phyloP scores from a whole-genome alignment of 176 grass and related monocot genomes.

The Paspalum notatum region DNA sequence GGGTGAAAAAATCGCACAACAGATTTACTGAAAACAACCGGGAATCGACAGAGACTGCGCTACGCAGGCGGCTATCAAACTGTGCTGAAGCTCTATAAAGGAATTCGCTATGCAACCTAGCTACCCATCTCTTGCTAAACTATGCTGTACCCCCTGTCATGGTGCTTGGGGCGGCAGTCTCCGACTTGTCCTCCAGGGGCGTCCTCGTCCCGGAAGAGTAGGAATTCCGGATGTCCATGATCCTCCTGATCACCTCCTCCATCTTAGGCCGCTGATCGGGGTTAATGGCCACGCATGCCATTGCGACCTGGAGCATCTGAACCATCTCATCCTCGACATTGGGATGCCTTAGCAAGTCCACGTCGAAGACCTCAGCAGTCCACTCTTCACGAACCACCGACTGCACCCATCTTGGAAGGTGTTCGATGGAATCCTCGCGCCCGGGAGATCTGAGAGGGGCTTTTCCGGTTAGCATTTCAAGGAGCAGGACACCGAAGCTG shows the following conservation, averaged over 20 bases:
- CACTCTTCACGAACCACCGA: constrained; percentile 95
- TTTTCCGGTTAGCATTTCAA: constrained; percentile 92
- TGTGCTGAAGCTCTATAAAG: constrained; percentile 60
- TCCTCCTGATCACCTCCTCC: constrained; percentile 85
- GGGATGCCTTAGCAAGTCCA: constrained; percentile 67
- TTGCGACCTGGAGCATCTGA: constrained; percentile 90
- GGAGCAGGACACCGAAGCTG: constrained; percentile 87
- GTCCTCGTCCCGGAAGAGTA: constrained; percentile 56
- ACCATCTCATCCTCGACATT: constrained; percentile 97
- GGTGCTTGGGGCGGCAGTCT: constrained; percentile 33
- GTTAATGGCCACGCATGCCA: constrained; percentile 62
- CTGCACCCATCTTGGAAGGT: constrained; percentile 90
- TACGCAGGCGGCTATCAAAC: constrained; percentile 48
- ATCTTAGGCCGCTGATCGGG: constrained; percentile 82
- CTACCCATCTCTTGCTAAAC: constrained; percentile 46
- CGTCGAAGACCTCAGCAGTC: constrained; percentile 92
- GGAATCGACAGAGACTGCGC: constrained; percentile 30
- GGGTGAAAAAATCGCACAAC: not conserved
- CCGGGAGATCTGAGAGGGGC: constrained; percentile 78
- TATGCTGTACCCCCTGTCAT: constrained; percentile 29
- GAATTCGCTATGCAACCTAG: constrained; percentile 51
- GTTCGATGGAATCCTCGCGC: constrained; percentile 53
- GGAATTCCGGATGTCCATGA: constrained; percentile 56
- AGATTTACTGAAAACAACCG: constrained; percentile 31
- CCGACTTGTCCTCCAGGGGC: constrained; percentile 58